phyloP scores from a whole-genome alignment of 805 yeast genomes.

The Dipodascus albidus region DNA sequence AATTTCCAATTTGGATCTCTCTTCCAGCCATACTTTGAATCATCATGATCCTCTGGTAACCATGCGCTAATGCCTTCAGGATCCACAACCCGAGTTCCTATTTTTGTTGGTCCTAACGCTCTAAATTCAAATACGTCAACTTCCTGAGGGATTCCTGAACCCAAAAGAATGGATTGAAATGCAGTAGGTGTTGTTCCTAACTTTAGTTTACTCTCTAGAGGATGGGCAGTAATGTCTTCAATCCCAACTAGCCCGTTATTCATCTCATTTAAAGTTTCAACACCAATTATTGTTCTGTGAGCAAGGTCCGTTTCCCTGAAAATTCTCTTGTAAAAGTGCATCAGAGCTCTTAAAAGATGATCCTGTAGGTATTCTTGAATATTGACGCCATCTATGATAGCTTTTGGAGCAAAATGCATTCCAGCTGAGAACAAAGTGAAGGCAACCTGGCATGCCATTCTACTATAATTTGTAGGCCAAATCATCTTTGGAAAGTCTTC shows the following conservation, averaged over 20 bases:
- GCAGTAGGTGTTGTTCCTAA: slow-evolving; percentile 75
- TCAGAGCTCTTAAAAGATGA: slow-evolving; percentile 47
- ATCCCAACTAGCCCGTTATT: slow-evolving; percentile 62
- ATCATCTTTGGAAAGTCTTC: slow-evolving; percentile 65
- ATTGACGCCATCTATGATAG: slow-evolving; percentile 54
- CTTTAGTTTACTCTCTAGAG: slow-evolving; percentile 46
- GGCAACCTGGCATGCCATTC: slow-evolving; percentile 70
- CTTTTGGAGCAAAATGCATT: slow-evolving; percentile 60
- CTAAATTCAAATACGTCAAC: slow-evolving; percentile 62
- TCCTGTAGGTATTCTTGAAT: slow-evolving; percentile 69
- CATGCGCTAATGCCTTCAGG: slow-evolving; percentile 61
- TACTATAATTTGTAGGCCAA: slow-evolving; percentile 80
- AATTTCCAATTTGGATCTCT: slow-evolving; percentile 53
- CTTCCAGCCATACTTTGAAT: slow-evolving; percentile 55
- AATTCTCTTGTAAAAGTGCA: slow-evolving; percentile 34
- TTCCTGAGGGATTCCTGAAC: slow-evolving; percentile 59
- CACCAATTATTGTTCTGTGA: slow-evolving; percentile 46
- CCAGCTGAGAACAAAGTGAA: slow-evolving; percentile 83
- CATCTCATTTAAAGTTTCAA: slow-evolving; percentile 83
- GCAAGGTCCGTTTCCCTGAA: slow-evolving; percentile 33
- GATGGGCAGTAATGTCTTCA: slow-evolving; percentile 36
- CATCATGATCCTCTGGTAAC: slow-evolving; percentile 37
- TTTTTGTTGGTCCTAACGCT: slow-evolving; percentile 61
- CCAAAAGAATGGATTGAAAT: slow-evolving; percentile 55
- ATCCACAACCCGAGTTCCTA: slow-evolving; percentile 44